Base-by-base conservation (phyloP, 345 rosid species). In the Raphanus sativus region DNA sequence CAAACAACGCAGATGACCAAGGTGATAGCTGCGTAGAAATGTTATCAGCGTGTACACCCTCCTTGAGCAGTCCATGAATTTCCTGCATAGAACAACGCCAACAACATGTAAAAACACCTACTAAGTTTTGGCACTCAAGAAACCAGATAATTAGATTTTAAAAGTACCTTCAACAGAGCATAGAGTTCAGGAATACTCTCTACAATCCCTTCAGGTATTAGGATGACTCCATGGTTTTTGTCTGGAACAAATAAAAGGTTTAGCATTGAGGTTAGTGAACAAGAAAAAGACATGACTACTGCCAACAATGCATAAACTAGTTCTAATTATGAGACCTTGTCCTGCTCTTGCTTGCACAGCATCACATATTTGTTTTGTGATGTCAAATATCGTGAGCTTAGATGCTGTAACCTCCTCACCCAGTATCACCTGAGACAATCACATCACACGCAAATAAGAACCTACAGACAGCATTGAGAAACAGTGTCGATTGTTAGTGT, bases 361-460 rank as follows among this genome's bases (percentile, higher is more conserved):
- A 86, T 95, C 99, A 52, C 99, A 95, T 29, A 93, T 86, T 84
- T 93, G 93, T 73, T 78, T 87, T 26, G 99, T 86, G 45, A 95
- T 72, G 84, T 95, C 99, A 81, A 93, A 93, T 62, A 95, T 88
- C 3, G 99, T 95, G 81, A 95, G 89, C 88, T 95, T 93, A 58
- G 99, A 95, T 67, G 99, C 97, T 75, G 99, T 94, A 70, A 95
- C 94, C 84, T 95, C 99, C 87, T 95, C 99, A 8, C 97, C 82
- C 68, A 80, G 62, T 62, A 80, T 75, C 76, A 80, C 77, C 78
- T 79, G 78, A 61, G 28, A 36, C 50, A 74, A 71, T 11, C 15
- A 65, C 29, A 80, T 48, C 62, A 21, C 59, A 70, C 8, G 16
- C 9, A 6, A 77, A 12, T 67, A 13, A 77, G 77, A 59, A 21